Evolutionary conservation across 2,329 filamentous ascomycete species (phyloP).

Genomic region (Aspergillus vadensis): DNA sequence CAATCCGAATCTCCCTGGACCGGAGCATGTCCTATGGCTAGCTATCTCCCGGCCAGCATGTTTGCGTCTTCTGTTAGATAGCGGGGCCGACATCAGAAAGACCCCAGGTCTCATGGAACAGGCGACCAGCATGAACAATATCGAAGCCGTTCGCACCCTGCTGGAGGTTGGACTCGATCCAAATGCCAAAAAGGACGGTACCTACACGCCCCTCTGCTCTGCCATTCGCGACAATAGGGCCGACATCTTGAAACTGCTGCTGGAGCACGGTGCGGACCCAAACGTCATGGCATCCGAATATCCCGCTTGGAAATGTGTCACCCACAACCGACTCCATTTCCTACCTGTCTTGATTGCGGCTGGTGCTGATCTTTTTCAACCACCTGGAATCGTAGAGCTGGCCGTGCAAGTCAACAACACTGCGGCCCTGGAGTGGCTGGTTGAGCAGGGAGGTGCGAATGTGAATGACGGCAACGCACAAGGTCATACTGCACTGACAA

Average conservation of each 20-base stretch:
- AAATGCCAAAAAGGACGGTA: conserved; percentile 64
- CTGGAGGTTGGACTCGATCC: conserved; percentile 62
- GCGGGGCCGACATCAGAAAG: conserved; percentile 63
- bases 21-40: conserved; percentile 70
- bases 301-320: conserved; percentile 69
- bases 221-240: conserved; percentile 66
- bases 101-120: conserved; percentile 66
- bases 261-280: conserved; percentile 55
- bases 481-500: conserved; percentile 65
- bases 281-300: conserved; percentile 63
- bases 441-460: conserved; percentile 59
- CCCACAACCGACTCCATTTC: conserved; percentile 64
- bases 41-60: conserved; percentile 61
- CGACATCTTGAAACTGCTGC: conserved; percentile 63
- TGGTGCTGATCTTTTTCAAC: conserved; percentile 60
- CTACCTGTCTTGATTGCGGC: conserved; percentile 62
- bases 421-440: conserved; percentile 61
- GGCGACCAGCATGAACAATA: conserved; percentile 63
- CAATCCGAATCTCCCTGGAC: conserved; percentile 68
- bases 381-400: conserved; percentile 67
- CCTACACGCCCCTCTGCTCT: conserved; percentile 68
- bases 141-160: conserved; percentile 61
- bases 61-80: conserved; percentile 59
- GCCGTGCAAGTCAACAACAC: conserved; percentile 64
- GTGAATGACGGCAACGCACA: conserved; percentile 62